Conservation (phyloP, 2,329 filamentous ascomycete species). For the Claviceps arundinis region DNA sequence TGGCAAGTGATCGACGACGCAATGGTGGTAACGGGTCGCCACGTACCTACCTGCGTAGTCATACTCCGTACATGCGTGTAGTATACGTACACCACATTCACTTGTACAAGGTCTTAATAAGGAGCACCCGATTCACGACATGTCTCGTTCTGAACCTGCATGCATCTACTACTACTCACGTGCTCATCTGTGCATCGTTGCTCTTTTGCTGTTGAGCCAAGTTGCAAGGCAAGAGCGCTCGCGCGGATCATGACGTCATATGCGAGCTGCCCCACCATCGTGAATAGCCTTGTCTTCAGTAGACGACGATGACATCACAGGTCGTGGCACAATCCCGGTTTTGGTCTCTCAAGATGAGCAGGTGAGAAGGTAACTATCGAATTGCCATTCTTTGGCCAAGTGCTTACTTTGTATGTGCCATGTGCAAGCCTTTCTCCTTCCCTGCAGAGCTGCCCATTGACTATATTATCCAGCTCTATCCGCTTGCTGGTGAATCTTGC, state of each 20-base stretch:
- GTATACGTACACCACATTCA: too few relatives aligned
- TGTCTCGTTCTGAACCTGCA: neutral
- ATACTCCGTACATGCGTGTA: too few relatives aligned
- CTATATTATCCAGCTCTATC: slow-evolving; percentile 2
- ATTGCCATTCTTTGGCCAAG: neutral
- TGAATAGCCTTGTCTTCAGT: neutral
- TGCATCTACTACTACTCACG: neutral
- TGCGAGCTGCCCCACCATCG: neutral
- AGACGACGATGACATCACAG: slow-evolving; percentile 5
- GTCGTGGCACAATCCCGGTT: neutral
- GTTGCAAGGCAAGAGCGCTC: neutral
- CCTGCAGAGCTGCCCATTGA: neutral
- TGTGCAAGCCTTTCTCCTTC: neutral
- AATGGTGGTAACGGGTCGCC: neutral
- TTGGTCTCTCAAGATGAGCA: neutral
- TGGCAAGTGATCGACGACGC: neutral
- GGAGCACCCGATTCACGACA: neutral
- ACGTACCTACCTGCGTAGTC: too few relatives aligned
- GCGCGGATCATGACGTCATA: slow-evolving; percentile 5
- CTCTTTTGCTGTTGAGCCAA: neutral
- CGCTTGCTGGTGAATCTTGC: neutral
- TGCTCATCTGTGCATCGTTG: neutral
- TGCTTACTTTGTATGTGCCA: neutral
- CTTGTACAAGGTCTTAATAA: neutral
- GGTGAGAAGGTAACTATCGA: neutral